Conservation (phyloP, 2,329 filamentous ascomycete species). For the Botrytis byssoidea region DNA sequence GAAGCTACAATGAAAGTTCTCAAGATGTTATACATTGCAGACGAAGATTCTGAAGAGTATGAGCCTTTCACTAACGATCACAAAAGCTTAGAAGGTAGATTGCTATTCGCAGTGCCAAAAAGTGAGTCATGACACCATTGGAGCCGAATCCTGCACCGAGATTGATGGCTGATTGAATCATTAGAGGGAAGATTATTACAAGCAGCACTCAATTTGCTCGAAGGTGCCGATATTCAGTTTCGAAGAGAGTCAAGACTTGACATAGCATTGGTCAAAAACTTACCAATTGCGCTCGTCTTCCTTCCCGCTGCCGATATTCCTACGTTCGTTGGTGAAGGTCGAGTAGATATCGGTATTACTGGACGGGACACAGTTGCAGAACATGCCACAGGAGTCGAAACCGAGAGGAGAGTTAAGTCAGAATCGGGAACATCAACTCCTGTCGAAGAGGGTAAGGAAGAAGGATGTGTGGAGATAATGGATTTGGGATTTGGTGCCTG, state of each 20-base stretch:
- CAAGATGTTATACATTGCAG: constrained; percentile 33
- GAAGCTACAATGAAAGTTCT: constrained; percentile 8
- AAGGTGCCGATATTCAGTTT: constrained; percentile 96
- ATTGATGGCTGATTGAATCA: constrained; percentile 24
- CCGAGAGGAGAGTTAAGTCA: constrained; percentile 48
- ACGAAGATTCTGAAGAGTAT: constrained; percentile 47
- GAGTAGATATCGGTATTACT: constrained; percentile 91
- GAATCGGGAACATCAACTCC: constrained; percentile 48
- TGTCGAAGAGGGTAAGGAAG: constrained; percentile 43
- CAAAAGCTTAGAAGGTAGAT: constrained; percentile 79
- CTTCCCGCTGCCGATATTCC: constrained; percentile 96
- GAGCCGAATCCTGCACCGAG: constrained; percentile 9
- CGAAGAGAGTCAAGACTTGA: constrained; percentile 91
- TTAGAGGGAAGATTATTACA: constrained; percentile 90
- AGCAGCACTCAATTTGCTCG: constrained; percentile 82
- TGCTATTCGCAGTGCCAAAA: constrained; percentile 97
- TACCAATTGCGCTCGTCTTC: constrained; percentile 92
- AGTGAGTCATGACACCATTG: constrained; percentile 58
- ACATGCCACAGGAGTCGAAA: constrained; percentile 67
- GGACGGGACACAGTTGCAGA: constrained; percentile 90
- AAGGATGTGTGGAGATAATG: constrained; percentile 74
- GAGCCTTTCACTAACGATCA: constrained; percentile 41
- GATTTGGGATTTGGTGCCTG: constrained; percentile 89
- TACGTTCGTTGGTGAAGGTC: constrained; percentile 93
- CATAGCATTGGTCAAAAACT: constrained; percentile 96